phyloP scores from a whole-genome alignment of 1,139 yeast genomes.

The Lodderomyces metapsilosis region DNA sequence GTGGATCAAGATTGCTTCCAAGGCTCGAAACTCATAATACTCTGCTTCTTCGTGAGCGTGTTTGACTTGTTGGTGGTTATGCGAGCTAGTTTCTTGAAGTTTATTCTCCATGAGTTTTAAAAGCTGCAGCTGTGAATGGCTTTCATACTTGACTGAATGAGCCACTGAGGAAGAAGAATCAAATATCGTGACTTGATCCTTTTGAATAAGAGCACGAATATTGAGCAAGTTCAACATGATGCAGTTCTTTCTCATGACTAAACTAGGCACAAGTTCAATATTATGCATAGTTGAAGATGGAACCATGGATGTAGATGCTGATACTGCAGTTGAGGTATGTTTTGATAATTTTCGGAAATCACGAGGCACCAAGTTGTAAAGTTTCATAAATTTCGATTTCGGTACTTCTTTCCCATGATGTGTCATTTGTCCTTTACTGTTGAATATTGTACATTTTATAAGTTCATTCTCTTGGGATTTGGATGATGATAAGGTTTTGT shows the following conservation, averaged over 20 bases:
- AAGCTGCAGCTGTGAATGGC: slow-evolving; percentile 36
- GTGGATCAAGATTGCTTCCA: slow-evolving; percentile 42
- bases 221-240: slow-evolving; percentile 42
- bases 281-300: slow-evolving; percentile 12
- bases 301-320: not conserved
- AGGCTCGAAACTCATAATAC: slow-evolving; percentile 43
- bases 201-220: slow-evolving; percentile 41
- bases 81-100: slow-evolving; percentile 19
- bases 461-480: slow-evolving; percentile 24
- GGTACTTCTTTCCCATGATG: slow-evolving; percentile 41
- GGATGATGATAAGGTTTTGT: slow-evolving; percentile 13
- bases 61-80: not conserved
- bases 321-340: slow-evolving; percentile 13
- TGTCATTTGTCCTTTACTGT: slow-evolving; percentile 34
- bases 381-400: slow-evolving; percentile 36
- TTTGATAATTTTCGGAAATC: slow-evolving; percentile 42
- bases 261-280: slow-evolving; percentile 44
- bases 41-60: slow-evolving; percentile 3
- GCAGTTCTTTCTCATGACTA: slow-evolving; percentile 35
- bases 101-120: slow-evolving; percentile 32
- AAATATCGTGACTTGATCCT: slow-evolving; percentile 40
- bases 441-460: slow-evolving; percentile 60
- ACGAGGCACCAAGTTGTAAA: slow-evolving; percentile 36
- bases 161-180: slow-evolving; percentile 23
- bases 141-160: slow-evolving; percentile 28